These are phyloP conservation scores for Heritiera littoralis DNA, from an alignment of 345 rosid species.

Conservation along the genomic window DNA sequence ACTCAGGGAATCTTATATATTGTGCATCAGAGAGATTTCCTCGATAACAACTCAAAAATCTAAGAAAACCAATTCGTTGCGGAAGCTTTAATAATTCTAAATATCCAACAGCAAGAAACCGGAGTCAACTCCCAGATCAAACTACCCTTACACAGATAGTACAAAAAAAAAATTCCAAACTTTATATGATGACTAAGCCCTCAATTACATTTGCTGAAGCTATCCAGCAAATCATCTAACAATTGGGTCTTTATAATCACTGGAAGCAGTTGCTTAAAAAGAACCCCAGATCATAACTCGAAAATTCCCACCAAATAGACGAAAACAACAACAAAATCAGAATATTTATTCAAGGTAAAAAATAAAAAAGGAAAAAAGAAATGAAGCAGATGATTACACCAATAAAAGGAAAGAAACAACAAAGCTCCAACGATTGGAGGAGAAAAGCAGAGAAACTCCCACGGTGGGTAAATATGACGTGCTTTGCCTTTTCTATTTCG, in stretches of 20 bases:
- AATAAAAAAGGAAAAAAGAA: neutral
- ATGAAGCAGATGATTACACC: neutral
- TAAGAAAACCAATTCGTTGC: constrained; percentile 23
- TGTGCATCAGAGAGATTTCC: neutral
- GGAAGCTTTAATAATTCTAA: constrained; percentile 18
- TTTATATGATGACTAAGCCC: constrained; percentile 12
- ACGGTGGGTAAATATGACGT: constrained; percentile 23
- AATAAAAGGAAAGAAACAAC: neutral
- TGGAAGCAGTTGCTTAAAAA: constrained; percentile 21
- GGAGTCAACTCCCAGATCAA: constrained; percentile 30
- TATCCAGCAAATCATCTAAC: constrained; percentile 19
- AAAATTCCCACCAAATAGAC: constrained; percentile 11
- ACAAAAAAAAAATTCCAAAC: constrained; percentile 22
- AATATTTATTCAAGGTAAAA: neutral
- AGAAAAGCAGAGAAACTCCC: constrained; percentile 23
- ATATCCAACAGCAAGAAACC: constrained; percentile 8
- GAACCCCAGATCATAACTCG: constrained; percentile 23
- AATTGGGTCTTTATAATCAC: constrained; percentile 17
- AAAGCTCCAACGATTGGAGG: neutral
- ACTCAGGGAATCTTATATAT: constrained; percentile 24
- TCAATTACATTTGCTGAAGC: constrained; percentile 25
- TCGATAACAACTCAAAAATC: constrained; percentile 21
- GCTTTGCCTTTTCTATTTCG: neutral
- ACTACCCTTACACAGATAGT: neutral
- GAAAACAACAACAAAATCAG: constrained; percentile 7